Evolutionary conservation across 2,329 filamentous ascomycete species (phyloP), one percentile per base, ranked within the genome.

Genomic region (Ophiosphaerella korrae): DNA sequence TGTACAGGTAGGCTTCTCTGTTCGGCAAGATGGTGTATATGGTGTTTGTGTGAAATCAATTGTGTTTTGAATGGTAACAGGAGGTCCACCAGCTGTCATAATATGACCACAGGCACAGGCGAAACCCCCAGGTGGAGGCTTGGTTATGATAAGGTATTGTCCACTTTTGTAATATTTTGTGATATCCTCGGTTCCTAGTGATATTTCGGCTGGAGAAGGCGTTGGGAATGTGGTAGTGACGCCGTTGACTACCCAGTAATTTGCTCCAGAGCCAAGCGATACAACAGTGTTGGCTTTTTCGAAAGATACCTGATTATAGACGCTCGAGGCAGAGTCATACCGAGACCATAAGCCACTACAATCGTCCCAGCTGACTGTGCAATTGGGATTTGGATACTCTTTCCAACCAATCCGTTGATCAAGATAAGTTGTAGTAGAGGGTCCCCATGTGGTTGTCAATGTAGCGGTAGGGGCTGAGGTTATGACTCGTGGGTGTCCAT

Each of bases 401-500:
- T 36, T 46, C 40, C 29, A 26, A 4, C 42, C 41, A 8, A 56
- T 12, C 12, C 39, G 45, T 32, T 52, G 23, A 18, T 37, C 53
- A 36, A 59, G 50, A 9, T 52, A 44, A n/a, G 54, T 50, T 8
- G 57, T 57, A 3, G 57, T 57, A 5, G 41, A 43, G 5, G 57
- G 54, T 7, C 16, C 43, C 2, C 45, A 43, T 9, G 47, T 48
- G 2, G 54, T 57, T 12, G 57, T 60, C 4, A 44, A 32, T 7
- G 47, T 55, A 24, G 57, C 47, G 6, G 57, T 60, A 12, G 57
- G 57, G 11, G 47, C 32, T 12, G 57, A 55, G 23, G 57, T 53
- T 16, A 60, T 60, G 8, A 60, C 49, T 42, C 57, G 45, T 12
- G 57, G 57, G 37, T 60, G 57, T 31, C 57, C 52, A 50, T 60